Evolutionary conservation across 208 protist species (phyloP), one percentile per base, ranked within the genome.

Genomic region (Naegleria gruberi): DNA sequence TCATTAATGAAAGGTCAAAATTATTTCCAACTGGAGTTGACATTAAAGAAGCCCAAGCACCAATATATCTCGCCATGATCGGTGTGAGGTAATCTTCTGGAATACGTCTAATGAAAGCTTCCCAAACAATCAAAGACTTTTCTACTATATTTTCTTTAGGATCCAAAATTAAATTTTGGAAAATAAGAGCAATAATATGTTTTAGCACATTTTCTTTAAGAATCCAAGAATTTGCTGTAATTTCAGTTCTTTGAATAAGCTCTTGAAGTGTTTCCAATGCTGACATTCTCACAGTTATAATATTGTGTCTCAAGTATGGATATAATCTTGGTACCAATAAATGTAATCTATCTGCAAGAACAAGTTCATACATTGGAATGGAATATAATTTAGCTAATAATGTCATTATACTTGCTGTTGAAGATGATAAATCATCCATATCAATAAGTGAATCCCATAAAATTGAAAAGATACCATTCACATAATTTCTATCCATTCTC

Each of bases 341-440:
- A 12, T 37, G 8, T 26, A 87, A 47, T 12, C 92, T 89, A 37
- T 51, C 89, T 26, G 19, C 77, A 19, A 44, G 41, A 44, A 44
- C 30, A 23, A 44, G 15, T 87, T 44, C 30, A 30, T 65, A 30
- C 30, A 30, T 10, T 19, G 51, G 51, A 19, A 41, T 90, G 0
- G 12, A n/a, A 94, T 45, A 92, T 12, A 45, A 90, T 73, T 89
- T 55, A 44, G 92, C 86, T 5, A 95, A 90, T 26, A 95, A 83
- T 19, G 73, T 57, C 51, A 95, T 86, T 0, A 95, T 74, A 84
- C 90, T 90, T 19, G 90, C 51, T 17, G 94, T 96, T 5, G 95
- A 95, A 2, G 92, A 74, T 0, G 94, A 91, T 0, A 96, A 89
- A 84, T 96, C 95, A 89, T 96, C 95, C 23, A 96, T 45, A 40